phyloP scores from a whole-genome alignment of 2,329 filamentous ascomycete species.

The Fusarium sp. region DNA sequence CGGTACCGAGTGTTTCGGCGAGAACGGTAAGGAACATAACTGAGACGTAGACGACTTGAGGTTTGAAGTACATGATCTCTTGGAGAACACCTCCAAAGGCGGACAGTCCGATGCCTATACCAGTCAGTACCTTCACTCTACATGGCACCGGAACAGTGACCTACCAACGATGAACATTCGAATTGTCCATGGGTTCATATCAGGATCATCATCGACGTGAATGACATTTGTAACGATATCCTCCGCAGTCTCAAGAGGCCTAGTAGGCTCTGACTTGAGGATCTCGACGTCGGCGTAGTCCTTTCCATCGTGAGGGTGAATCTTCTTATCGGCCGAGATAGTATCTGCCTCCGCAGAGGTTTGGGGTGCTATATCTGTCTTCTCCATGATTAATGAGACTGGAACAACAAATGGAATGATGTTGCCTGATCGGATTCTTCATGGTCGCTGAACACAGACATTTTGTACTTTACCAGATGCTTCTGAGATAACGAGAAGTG shows the following conservation, averaged over 20 bases:
- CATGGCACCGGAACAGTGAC: neutral
- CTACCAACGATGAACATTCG: conserved; percentile 39
- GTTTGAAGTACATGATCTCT: conserved; percentile 44
- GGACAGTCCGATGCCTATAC: conserved; percentile 34
- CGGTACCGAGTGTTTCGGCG: conserved; percentile 27
- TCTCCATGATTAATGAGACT: neutral
- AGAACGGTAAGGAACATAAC: conserved; percentile 42
- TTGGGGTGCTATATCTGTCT: neutral
- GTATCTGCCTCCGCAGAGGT: neutral
- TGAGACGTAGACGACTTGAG: conserved; percentile 39
- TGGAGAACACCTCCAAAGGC: conserved; percentile 39
- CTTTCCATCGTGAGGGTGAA: conserved; percentile 1
- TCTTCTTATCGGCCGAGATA: conserved; percentile 16
- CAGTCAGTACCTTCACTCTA: neutral
- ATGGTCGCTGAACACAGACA: neutral
- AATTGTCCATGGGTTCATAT: conserved; percentile 40
- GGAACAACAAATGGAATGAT: neutral
- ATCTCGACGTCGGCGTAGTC: conserved; percentile 5
- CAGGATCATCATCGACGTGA: conserved; percentile 41
- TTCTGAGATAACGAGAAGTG: neutral
- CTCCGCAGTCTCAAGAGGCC: conserved; percentile 25
- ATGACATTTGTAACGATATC: conserved; percentile 43
- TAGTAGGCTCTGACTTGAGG: conserved; percentile 1
- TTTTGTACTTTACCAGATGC: neutral
- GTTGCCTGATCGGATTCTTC: neutral